These are phyloP conservation scores for Pelagophyceae sp. DNA, from an alignment of 352 stramenopile species.

Conservation along the genomic window DNA sequence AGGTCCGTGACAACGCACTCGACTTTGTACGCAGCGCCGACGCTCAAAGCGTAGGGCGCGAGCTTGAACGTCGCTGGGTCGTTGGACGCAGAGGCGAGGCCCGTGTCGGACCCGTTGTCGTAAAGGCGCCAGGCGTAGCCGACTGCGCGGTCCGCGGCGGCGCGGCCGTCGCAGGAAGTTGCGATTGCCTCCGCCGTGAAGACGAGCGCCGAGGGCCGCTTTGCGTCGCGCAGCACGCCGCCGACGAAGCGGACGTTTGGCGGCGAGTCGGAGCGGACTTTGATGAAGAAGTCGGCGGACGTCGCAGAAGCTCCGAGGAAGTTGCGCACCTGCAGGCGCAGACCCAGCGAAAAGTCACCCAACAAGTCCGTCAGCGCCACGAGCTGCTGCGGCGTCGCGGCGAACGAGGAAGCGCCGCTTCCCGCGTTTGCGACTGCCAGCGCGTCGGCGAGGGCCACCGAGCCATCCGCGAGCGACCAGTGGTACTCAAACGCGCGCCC, in stretches of 20 bases:
- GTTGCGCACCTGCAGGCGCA: neutral
- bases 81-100: neutral
- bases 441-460: neutral
- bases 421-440: neutral
- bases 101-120: neutral
- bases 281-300: neutral
- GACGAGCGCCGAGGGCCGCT: neutral
- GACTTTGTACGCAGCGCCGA: neutral
- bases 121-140: neutral
- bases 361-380: neutral
- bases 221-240: neutral
- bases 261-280: neutral
- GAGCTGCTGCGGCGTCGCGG: neutral
- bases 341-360: neutral
- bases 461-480: neutral
- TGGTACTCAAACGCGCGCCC: neutral
- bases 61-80: neutral
- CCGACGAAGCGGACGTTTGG: neutral
- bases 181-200: neutral
- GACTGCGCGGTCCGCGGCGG: neutral
- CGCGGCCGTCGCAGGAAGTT: conserved; percentile 6
- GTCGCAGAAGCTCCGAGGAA: neutral
- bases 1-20: neutral
- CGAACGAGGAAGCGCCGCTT: neutral
- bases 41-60: neutral